Percentiles rank a stretch among this genome's conserved stretches.
Evolutionary conservation across 1,284 basidiomycete genomes (phyloP).

Genomic region (Heterobasidion annosum): DNA sequence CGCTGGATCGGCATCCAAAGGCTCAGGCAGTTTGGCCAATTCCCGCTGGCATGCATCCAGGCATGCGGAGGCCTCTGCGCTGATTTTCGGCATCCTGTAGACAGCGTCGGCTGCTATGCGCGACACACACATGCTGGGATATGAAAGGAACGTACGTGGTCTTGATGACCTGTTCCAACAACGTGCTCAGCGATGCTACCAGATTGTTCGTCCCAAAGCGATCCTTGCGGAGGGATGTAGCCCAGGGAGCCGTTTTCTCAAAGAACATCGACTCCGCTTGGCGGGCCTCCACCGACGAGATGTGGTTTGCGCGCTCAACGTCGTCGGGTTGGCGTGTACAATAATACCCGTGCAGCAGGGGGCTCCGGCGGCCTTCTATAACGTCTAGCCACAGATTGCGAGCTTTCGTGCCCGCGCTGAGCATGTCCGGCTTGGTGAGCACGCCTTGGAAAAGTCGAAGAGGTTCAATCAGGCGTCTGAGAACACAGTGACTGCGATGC

Average conservation of each 20-base stretch:
- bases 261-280: conserved; percentile 37
- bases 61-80: conserved; percentile 23
- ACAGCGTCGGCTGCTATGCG: background rate
- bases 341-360: conserved; percentile 51
- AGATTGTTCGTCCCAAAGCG: conserved; percentile 52
- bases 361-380: conserved; percentile 35
- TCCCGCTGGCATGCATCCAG: conserved; percentile 26
- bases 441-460: conserved; percentile 30
- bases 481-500: background rate
- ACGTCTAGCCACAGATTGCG: conserved; percentile 48
- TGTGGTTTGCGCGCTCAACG: conserved; percentile 31
- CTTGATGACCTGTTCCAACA: conserved; percentile 42
- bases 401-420: conserved; percentile 41
- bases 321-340: conserved; percentile 62
- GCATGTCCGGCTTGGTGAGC: conserved; percentile 55
- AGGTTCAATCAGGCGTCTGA: background rate
- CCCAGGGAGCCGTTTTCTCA: conserved; percentile 41
- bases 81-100: conserved; percentile 33
- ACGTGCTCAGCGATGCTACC: conserved; percentile 38
- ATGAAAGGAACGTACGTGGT: conserved; percentile 31
- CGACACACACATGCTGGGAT: background rate
- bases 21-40: conserved; percentile 32
- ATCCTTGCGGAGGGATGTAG: conserved; percentile 25
- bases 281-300: conserved; percentile 30
- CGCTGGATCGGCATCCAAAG: conserved; percentile 29